phyloP scores from a whole-genome alignment of 2,329 filamentous ascomycete genomes.

The Fusarium nanum region DNA sequence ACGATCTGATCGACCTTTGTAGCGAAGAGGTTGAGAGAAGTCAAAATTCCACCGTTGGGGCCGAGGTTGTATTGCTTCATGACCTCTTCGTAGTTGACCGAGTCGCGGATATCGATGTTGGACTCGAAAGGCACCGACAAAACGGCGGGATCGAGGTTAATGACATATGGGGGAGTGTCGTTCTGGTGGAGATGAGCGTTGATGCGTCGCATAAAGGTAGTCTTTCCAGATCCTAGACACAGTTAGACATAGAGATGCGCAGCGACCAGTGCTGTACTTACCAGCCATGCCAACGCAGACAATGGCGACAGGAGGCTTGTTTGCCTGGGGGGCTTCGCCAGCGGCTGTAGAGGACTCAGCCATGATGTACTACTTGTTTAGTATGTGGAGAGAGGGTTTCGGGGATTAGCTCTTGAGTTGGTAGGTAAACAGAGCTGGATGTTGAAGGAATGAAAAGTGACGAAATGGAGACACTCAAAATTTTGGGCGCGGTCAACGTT shows the following conservation, averaged over 20 bases:
- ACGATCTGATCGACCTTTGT: conserved; percentile 99
- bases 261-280: conserved; percentile 50
- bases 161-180: conserved; percentile 86
- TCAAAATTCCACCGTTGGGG: conserved; percentile 96
- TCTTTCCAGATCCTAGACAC: conserved; percentile 85
- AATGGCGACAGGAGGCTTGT: conserved; percentile 75
- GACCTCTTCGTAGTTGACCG: conserved; percentile 98
- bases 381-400: neutral
- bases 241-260: conserved; percentile 5
- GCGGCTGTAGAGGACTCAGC: conserved; percentile 50
- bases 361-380: conserved; percentile 41
- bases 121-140: conserved; percentile 92
- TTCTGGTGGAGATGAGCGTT: conserved; percentile 90
- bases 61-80: conserved; percentile 99
- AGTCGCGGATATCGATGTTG: conserved; percentile 99
- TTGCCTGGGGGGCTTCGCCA: conserved; percentile 43
- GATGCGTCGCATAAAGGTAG: conserved; percentile 99
- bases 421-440: neutral
- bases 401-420: neutral
- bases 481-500: conserved; percentile 33
- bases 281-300: conserved; percentile 98
- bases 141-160: conserved; percentile 97
- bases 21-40: conserved; percentile 93
- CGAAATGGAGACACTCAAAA: conserved; percentile 41
- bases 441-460: conserved; percentile 32